Conservation (phyloP, 306 rosid genomes). For the Dalbergia cochinchinensis region DNA sequence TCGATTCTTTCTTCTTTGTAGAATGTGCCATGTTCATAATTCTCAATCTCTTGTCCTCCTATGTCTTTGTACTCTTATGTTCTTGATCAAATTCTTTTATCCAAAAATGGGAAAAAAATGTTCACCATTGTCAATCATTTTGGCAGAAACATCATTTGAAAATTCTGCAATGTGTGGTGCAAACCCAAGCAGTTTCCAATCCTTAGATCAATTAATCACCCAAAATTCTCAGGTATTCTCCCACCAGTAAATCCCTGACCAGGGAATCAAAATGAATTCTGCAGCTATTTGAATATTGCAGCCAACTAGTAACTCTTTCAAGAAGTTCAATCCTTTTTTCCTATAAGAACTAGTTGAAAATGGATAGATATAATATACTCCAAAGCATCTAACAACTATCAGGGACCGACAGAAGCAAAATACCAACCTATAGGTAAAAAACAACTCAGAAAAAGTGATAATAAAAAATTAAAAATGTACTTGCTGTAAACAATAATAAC, state of each 20-base stretch:
- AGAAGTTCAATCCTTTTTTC: constrained; percentile 11
- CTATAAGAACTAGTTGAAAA: constrained; percentile 24
- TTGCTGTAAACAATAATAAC: constrained; percentile 30
- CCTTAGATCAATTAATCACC: neutral
- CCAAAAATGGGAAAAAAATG: neutral
- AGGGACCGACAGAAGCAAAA: too few species aligned
- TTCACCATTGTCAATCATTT: neutral
- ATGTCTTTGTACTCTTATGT: too few species aligned
- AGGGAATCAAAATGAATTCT: constrained; percentile 24
- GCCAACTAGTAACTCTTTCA: neutral
- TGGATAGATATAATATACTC: neutral
- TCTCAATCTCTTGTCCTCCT: neutral
- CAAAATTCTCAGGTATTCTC: neutral
- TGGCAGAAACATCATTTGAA: constrained; percentile 24
- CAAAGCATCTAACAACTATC: too few species aligned
- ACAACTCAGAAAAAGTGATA: neutral
- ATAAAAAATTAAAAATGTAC: constrained; percentile 16
- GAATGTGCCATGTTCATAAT: neutral
- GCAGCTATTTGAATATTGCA: constrained; percentile 4
- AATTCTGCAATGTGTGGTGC: neutral
- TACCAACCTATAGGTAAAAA: too few species aligned
- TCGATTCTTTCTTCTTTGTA: neutral
- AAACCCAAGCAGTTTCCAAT: constrained; percentile 1
- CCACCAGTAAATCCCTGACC: neutral
- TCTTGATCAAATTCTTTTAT: too few species aligned